phyloP scores from a whole-genome alignment of 371 early-diverging fungal species.

The Syncephalastrum racemosum region DNA sequence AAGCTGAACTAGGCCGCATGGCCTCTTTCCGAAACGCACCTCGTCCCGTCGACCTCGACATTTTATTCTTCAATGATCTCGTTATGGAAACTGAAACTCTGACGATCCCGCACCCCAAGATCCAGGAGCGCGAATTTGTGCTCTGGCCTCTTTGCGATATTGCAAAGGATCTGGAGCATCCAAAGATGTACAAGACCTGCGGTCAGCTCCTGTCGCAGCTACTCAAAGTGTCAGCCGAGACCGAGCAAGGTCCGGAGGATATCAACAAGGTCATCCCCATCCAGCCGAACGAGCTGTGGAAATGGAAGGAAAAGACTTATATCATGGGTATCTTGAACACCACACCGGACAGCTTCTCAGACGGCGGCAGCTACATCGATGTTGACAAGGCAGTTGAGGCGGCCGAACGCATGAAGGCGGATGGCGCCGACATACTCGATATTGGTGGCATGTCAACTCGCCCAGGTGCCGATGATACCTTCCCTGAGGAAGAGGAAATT shows the following conservation, averaged over 20 bases:
- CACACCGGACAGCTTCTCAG: slow-evolving; percentile 97
- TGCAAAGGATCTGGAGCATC: slow-evolving; percentile 87
- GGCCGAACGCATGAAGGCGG: slow-evolving; percentile 69
- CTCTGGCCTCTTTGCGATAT: slow-evolving; percentile 93
- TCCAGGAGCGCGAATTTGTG: slow-evolving; percentile 95
- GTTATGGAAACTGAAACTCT: slow-evolving; percentile 68
- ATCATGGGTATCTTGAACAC: slow-evolving; percentile 97
- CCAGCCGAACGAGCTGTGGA: slow-evolving; percentile 43
- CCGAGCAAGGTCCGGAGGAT: slow-evolving; percentile 38
- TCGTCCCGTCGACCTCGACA: slow-evolving; percentile 93
- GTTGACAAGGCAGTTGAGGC: slow-evolving; percentile 70
- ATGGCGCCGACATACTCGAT: slow-evolving; percentile 93
- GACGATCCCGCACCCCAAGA: slow-evolving; percentile 86
- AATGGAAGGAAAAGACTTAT: slow-evolving; percentile 68
- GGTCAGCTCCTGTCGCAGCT: slow-evolving; percentile 79
- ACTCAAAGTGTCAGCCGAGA: slow-evolving; percentile 56
- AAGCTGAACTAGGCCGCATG: slow-evolving; percentile 78
- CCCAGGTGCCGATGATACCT: slow-evolving; percentile 78
- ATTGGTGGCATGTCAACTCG: slow-evolving; percentile 96
- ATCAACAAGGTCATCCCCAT: slow-evolving; percentile 75
- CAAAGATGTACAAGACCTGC: slow-evolving; percentile 77
- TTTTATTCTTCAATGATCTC: slow-evolving; percentile 86
- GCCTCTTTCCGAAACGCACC: slow-evolving; percentile 83
- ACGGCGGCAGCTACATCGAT: slow-evolving; percentile 77
- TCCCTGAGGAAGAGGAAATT: slow-evolving; percentile 80